Evolutionary conservation across 163 green algal species (phyloP).

Genomic region (Volvox carteri): DNA sequence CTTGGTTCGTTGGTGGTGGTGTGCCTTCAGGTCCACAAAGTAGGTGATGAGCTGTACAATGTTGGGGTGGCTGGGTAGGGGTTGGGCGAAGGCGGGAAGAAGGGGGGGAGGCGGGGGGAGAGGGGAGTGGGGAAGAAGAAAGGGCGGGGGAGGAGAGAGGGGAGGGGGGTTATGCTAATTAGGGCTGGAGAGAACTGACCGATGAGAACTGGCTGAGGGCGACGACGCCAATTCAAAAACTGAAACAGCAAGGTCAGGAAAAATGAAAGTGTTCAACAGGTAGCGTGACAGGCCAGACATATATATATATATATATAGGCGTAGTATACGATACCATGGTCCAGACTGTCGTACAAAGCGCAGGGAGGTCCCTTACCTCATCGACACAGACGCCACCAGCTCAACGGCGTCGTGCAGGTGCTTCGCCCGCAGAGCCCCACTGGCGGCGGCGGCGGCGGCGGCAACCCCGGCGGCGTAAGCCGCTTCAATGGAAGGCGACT

Average conservation of each 20-base stretch:
- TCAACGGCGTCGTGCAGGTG: conserved; percentile 53
- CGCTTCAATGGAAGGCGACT: too few relatives aligned
- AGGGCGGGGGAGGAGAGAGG: not conserved
- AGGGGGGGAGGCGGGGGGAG: not conserved
- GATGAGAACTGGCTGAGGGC: too few relatives aligned
- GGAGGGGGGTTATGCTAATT: not conserved
- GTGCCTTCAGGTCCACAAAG: conserved; percentile 52
- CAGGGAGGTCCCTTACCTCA: not conserved
- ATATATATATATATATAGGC: not conserved
- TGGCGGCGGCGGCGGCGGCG: not conserved
- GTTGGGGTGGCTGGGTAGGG: conserved; percentile 38
- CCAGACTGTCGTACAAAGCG: too few relatives aligned
- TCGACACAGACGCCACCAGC: conserved; percentile 40
- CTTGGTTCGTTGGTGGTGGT: not conserved
- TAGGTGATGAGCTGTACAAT: conserved; percentile 62
- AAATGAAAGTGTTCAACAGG: not conserved
- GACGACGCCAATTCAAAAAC: too few relatives aligned
- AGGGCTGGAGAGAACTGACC: too few relatives aligned
- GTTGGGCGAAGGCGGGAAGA: not conserved
- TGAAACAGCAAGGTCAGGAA: too few relatives aligned
- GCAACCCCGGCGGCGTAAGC: not conserved
- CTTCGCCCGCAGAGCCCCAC: conserved; percentile 16
- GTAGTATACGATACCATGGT: not conserved
- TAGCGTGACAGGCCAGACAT: not conserved
- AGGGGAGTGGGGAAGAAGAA: not conserved